Conservation (phyloP, 768 basidiomycete genomes). For the Gymnopilus dilepis region DNA sequence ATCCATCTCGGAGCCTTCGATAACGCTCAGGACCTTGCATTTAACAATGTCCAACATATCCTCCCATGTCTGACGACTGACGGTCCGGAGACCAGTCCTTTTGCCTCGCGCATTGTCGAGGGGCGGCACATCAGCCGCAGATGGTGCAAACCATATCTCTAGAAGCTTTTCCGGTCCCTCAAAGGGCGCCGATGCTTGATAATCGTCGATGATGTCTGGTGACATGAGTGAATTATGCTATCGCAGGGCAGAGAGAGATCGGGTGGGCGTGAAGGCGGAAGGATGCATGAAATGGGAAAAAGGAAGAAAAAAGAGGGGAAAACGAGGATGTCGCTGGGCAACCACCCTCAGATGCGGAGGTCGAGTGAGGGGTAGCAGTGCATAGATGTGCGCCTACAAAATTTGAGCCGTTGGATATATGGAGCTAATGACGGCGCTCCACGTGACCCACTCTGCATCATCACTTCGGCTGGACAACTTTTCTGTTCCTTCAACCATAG, state of each 20-base stretch:
- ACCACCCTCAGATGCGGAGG: neutral
- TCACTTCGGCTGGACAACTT: conserved; percentile 4
- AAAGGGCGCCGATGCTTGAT: conserved; percentile 61
- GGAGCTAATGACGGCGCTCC: conserved; percentile 20
- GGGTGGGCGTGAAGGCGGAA: conserved; percentile 28
- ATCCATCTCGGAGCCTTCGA: conserved; percentile 89
- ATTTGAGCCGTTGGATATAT: conserved; percentile 20
- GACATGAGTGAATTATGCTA: conserved; percentile 51
- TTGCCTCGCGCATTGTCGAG: conserved; percentile 40
- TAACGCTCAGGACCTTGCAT: conserved; percentile 92
- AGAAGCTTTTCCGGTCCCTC: conserved; percentile 96
- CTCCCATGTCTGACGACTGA: conserved; percentile 85
- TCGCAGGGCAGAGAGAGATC: conserved; percentile 45
- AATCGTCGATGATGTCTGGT: conserved; percentile 37
- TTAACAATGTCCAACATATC: conserved; percentile 96
- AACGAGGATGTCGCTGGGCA: conserved; percentile 3
- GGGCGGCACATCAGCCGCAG: conserved; percentile 61
- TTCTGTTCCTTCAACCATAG: conserved; percentile 21
- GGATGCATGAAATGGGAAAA: conserved; percentile 50
- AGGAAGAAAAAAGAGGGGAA: conserved; percentile 14
- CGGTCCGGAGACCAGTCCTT: conserved; percentile 75
- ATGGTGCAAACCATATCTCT: conserved; percentile 96
- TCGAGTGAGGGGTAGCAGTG: neutral
- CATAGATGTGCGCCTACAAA: conserved; percentile 6
- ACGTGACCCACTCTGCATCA: conserved; percentile 18